Percentiles rank a stretch among this genome's conserved stretches.
Evolutionary conservation across 495 filamentous ascomycete genomes (phyloP).

Genomic region (Elasticomyces elasticus): DNA sequence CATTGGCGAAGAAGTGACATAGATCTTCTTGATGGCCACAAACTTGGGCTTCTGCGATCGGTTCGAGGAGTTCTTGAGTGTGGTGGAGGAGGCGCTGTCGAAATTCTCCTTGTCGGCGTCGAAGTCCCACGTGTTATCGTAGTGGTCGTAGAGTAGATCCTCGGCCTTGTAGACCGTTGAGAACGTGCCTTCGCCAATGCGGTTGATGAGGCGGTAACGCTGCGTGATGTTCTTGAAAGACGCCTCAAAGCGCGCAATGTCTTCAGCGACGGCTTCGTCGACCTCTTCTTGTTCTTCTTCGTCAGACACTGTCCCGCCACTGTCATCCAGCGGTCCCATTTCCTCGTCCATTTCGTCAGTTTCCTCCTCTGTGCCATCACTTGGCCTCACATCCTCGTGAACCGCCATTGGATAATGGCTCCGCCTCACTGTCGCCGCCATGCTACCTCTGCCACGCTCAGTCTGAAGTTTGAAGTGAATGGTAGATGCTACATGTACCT

Average conservation of each 20-base stretch:
- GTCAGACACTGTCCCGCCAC: conserved; percentile 36
- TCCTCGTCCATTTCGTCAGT: conserved; percentile 36
- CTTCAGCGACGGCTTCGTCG: conserved; percentile 62
- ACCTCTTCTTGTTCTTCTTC: conserved; percentile 56
- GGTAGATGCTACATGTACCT: conserved; percentile 14
- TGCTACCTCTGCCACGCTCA: neutral
- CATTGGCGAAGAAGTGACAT: conserved; percentile 85
- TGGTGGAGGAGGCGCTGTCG: conserved; percentile 44
- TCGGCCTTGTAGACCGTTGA: conserved; percentile 98
- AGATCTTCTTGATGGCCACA: conserved; percentile 98
- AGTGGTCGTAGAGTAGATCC: conserved; percentile 77
- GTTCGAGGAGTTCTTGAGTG: conserved; percentile 37
- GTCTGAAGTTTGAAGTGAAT: neutral
- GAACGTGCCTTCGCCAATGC: conserved; percentile 97
- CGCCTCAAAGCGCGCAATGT: conserved; percentile 76
- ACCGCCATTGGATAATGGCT: conserved; percentile 3
- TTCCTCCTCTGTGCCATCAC: conserved; percentile 28
- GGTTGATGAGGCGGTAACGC: conserved; percentile 82
- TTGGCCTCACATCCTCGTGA: conserved; percentile 38
- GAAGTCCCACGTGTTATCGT: conserved; percentile 79
- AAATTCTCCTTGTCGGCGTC: conserved; percentile 48
- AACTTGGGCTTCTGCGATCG: conserved; percentile 47
- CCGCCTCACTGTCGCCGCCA: conserved; percentile 14
- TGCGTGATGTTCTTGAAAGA: conserved; percentile 74
- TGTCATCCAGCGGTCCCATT: conserved; percentile 32